phyloP scores from a whole-genome alignment of 306 rosid genomes.

The Ormosia emarginata region DNA sequence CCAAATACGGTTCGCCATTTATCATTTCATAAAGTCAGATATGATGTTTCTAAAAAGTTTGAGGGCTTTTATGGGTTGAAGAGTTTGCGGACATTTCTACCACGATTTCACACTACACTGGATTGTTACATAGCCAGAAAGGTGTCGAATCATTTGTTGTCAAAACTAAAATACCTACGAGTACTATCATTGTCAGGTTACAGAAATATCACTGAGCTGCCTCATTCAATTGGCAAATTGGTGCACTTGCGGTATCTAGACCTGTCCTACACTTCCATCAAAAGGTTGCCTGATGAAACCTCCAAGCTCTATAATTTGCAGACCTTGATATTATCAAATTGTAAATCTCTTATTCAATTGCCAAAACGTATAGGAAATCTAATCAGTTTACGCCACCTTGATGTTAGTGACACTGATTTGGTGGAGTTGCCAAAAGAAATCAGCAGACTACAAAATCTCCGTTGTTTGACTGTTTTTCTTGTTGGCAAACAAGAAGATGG shows the following conservation, averaged over 20 bases:
- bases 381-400: neutral
- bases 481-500: neutral
- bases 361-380: neutral
- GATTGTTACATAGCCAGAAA: neutral
- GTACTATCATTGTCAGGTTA: neutral
- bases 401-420: neutral
- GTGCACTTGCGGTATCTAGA: neutral
- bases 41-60: neutral
- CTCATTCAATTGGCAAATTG: neutral
- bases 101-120: neutral
- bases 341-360: neutral
- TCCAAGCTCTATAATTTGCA: constrained; percentile 4
- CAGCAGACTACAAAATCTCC: neutral
- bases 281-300: neutral
- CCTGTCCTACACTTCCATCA: neutral
- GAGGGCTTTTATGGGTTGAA: neutral
- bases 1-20: neutral
- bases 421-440: neutral
- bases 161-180: neutral
- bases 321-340: neutral
- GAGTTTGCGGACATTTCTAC: neutral
- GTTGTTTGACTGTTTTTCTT: neutral
- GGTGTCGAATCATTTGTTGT: neutral
- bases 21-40: neutral
- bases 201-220: neutral